Percentiles rank a stretch among this genome's conserved stretches.
Conservation (phyloP, 1,284 basidiomycete species). For the Moesziomyces aphidis region DNA sequence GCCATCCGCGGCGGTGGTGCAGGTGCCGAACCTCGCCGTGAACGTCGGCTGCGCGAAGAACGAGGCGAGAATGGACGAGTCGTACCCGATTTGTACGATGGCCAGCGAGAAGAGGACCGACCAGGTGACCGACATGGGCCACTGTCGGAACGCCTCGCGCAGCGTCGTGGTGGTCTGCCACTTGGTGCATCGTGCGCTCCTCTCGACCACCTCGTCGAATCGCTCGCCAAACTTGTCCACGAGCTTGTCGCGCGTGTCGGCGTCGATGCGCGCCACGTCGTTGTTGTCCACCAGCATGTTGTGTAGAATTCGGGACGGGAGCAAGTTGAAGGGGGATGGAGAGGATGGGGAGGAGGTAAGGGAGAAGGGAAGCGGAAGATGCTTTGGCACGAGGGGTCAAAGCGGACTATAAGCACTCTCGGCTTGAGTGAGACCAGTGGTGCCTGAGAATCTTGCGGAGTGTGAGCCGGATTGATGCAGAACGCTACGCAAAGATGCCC, state of each 20-base stretch:
- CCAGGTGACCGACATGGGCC: slow-evolving; percentile 70
- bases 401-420: neutral
- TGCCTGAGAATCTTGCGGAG: too few species aligned
- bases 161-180: slow-evolving; percentile 69
- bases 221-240: slow-evolving; percentile 50
- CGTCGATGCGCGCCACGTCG: slow-evolving; percentile 49
- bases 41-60: slow-evolving; percentile 69
- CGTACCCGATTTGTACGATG: slow-evolving; percentile 68
- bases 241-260: slow-evolving; percentile 41
- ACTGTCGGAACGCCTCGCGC: slow-evolving; percentile 67
- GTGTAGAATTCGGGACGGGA: neutral
- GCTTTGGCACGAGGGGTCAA: neutral
- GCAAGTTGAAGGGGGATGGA: neutral
- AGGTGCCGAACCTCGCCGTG: slow-evolving; percentile 60
- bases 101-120: slow-evolving; percentile 69
- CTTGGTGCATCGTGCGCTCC: slow-evolving; percentile 61
- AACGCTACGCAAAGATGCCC: neutral
- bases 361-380: neutral
- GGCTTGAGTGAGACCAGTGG: too few species aligned
- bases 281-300: slow-evolving; percentile 35
- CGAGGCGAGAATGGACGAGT: slow-evolving; percentile 52
- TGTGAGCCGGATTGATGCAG: too few species aligned
- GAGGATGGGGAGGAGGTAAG: slow-evolving; percentile 1
- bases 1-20: slow-evolving; percentile 46
- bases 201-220: slow-evolving; percentile 67